Percentiles rank a stretch among this genome's conserved stretches.
These are phyloP conservation scores for Ambrosia trifida DNA, from an alignment of 129 eudicot species.

Conservation along the genomic window DNA sequence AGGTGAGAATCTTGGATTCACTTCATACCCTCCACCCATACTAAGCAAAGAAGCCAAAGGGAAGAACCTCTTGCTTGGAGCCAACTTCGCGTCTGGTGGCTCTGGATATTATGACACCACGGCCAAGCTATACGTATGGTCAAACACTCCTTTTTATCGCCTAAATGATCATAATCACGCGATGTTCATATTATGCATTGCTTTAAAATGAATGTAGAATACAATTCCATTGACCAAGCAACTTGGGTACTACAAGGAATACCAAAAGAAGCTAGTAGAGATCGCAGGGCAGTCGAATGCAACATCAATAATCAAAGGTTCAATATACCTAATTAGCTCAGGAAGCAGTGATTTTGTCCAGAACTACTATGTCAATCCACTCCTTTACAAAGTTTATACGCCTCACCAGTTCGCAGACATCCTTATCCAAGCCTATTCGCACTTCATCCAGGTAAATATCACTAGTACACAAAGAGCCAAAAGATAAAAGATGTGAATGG, in stretches of 20 bases:
- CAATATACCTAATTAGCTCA: constrained; percentile 64
- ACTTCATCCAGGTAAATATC: constrained; percentile 54
- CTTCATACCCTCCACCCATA: constrained; percentile 69
- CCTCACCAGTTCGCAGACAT: constrained; percentile 70
- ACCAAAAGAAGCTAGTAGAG: constrained; percentile 57
- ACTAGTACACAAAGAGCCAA: too few species aligned
- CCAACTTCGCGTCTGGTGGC: constrained; percentile 88
- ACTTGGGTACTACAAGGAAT: constrained; percentile 66
- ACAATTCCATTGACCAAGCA: constrained; percentile 77
- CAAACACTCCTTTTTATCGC: not conserved
- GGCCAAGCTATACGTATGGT: constrained; percentile 68
- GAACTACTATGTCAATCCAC: constrained; percentile 82
- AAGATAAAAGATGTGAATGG: too few species aligned
- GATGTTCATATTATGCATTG: not conserved
- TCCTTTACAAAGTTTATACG: constrained; percentile 69
- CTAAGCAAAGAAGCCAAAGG: constrained; percentile 71
- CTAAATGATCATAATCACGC: not conserved
- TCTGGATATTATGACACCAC: constrained; percentile 86
- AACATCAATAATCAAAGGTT: constrained; percentile 64
- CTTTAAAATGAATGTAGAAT: constrained; percentile 32
- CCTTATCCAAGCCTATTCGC: constrained; percentile 58
- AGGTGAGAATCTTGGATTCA: constrained; percentile 91
- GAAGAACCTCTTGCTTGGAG: constrained; percentile 68
- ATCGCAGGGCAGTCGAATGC: constrained; percentile 71
- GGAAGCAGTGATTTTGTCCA: constrained; percentile 94